Evolutionary conservation across 805 yeast genomes (phyloP).

Genomic region (Starmera pachycereana): DNA sequence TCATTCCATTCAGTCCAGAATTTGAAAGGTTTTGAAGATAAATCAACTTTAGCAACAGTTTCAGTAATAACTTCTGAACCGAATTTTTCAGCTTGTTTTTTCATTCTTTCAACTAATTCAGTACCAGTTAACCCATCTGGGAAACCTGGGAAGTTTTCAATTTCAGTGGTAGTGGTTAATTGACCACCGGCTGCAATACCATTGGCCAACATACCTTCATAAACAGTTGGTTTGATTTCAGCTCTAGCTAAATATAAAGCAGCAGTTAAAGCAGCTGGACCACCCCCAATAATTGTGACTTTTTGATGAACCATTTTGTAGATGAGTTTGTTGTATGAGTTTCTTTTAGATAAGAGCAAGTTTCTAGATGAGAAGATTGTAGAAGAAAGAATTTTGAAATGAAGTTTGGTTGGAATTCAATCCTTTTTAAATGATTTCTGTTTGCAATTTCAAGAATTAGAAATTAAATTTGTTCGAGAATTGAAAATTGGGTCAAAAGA

Average conservation of each 20-base stretch:
- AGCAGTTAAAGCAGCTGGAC: constrained; percentile 99
- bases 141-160: constrained; percentile 98
- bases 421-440: too few relatives aligned
- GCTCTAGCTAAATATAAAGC: constrained; percentile 96
- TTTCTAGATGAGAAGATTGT: not conserved
- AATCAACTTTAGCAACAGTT: constrained; percentile 87
- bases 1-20: constrained; percentile 95
- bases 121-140: constrained; percentile 87
- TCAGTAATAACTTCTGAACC: constrained; percentile 95
- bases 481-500: too few relatives aligned
- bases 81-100: constrained; percentile 73
- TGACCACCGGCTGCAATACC: constrained; percentile 99
- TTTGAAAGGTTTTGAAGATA: constrained; percentile 84
- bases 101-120: constrained; percentile 89
- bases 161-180: constrained; percentile 95
- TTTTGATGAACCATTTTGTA: constrained; percentile 68
- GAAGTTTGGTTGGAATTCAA: not conserved
- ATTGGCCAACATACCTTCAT: constrained; percentile 93
- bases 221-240: constrained; percentile 84
- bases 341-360: not conserved
- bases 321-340: not conserved
- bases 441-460: too few relatives aligned
- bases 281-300: constrained; percentile 89
- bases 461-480: too few relatives aligned
- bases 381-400: not conserved